Percentiles rank a stretch among this genome's conserved stretches.
phyloP scores from a whole-genome alignment of 192 early-diverging fungal genomes.

The Tieghemiomyces parasiticus region DNA sequence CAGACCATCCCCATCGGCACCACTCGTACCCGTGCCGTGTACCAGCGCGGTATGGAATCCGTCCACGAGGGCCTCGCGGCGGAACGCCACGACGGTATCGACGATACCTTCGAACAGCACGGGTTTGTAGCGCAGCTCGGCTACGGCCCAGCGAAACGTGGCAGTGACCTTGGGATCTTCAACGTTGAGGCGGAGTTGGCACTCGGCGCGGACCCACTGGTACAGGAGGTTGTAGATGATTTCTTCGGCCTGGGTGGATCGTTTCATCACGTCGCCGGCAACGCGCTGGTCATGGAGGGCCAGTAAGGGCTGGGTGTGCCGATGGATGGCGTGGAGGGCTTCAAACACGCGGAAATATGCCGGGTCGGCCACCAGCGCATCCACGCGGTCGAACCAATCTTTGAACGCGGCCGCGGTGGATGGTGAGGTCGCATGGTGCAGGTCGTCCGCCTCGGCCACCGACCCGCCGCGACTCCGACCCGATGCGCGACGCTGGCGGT shows the following conservation, averaged over 20 bases:
- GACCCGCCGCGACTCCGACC: too few species aligned
- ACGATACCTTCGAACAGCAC: slow-evolving; percentile 17
- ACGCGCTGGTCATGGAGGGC: slow-evolving; percentile 13
- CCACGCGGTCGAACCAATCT: not conserved
- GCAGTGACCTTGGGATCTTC: slow-evolving; percentile 17
- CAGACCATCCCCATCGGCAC: not conserved
- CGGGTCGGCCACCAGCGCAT: not conserved
- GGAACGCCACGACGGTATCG: slow-evolving; percentile 12
- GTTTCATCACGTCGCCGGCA: slow-evolving; percentile 13
- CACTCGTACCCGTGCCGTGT: not conserved
- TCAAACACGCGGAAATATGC: not conserved
- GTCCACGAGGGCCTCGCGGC: slow-evolving; percentile 17
- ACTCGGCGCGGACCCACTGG: slow-evolving; percentile 18
- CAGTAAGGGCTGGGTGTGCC: slow-evolving; percentile 18
- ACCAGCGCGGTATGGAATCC: slow-evolving; percentile 19
- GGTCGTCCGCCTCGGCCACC: too few species aligned
- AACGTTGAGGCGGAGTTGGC: slow-evolving; percentile 13
- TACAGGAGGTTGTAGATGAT: slow-evolving; percentile 14
- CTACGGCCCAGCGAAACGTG: slow-evolving; percentile 15
- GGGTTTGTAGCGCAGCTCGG: slow-evolving; percentile 13
- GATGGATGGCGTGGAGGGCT: not conserved
- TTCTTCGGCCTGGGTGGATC: slow-evolving; percentile 17
- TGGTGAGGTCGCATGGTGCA: too few species aligned
- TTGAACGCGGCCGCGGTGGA: not conserved
- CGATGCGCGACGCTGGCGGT: too few species aligned